Base-by-base conservation (phyloP, 768 basidiomycete species). In the Lentinula guzmanii region DNA sequence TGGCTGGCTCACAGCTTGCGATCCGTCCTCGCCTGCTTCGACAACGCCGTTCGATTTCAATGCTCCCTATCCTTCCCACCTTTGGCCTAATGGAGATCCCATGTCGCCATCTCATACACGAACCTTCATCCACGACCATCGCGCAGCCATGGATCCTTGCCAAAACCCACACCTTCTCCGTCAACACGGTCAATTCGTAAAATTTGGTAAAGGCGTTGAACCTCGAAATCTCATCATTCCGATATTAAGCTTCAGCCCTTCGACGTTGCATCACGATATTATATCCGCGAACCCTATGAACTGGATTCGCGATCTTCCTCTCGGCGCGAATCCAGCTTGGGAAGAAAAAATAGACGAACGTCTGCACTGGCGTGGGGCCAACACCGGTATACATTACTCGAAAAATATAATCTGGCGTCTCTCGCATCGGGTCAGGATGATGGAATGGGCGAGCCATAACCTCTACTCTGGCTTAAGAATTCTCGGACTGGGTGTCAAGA, bases 351-450 rank as follows among this genome's bases (percentile, higher is more conserved):
- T 72, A 1, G 81, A 88, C 68, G 83, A 87, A 62, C 74, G 82
- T 3, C 64, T 91, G 16, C 75, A 84, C 43, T 92, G 91, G 91
- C 78, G 91, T 43, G 91, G 91, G 3, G 82, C 82, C 45, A 89
- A 84, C 50, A 91, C 90, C 0, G 91, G 90, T 9, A 87, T 84
- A 18, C 73, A 65, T 56, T 78, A 82, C 39, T 66, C 71, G 13
- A 59, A 67, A 1, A 58, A 65, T 1, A 72, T 77, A 7, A 72
- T 73, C 5, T 88, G 87, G 87, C 58, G 69, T 64, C 66, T 75
- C 21, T 74, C 78, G 5, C 87, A 88, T 59, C 73, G 87, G 0
- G 68, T 76, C 21, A 72, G 77, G 21, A 70, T 88, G 2, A 76
- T 86, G 35, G 70, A 73, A 13, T 68, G 73, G 28, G 61, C 79